Base-by-base conservation (phyloP, 164 flowering plant species). In the Hamamelis virginiana region DNA sequence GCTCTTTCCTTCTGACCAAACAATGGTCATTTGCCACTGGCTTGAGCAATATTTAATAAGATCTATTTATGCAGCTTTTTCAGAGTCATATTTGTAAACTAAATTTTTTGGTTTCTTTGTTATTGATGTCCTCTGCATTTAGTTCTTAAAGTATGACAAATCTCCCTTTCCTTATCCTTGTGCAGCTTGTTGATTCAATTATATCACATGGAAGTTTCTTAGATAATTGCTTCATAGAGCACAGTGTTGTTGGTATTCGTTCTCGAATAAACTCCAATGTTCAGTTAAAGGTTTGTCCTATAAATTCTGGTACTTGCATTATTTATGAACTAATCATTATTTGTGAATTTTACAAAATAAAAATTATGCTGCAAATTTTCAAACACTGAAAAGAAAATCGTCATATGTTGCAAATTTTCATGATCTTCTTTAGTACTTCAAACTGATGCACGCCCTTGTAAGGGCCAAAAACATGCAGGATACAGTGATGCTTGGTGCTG, bases 401-500 rank as follows among this genome's bases (percentile, higher is more conserved):
- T n/a, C n/a, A n/a, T n/a, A n/a, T n/a, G n/a, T n/a, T n/a, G n/a
- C n/a, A n/a, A n/a, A n/a, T n/a, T n/a, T 33, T 33, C 41, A 6
- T 33, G 41, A 33, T 33, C 2, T 33, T 33, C 41, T 2, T 33
- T 33, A 6, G 41, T 33, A 33, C 41, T 33, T 33, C 41, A 33
- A 33, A 33, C 41, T 33, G 41, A 33, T 33, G 19, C 4, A 11
- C 12, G 52, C 15, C 21, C 9, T 60, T 12, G 41, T 6, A 53
- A 43, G 64, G 23, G 67, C 26, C 23, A 6, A 33, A 61, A 58
- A 45, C 38, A 44, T 79, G 80, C 90, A 91, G 98, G 99, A 96
- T 65, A 90, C 92, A 12, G 94, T 96, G 71, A 95, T 95, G 99
- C 94, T 95, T 57, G 97, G 99, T 8, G 99, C 97, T 55, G 97